Evolutionary conservation across 2,329 filamentous ascomycete species (phyloP).

Genomic region (Lasiodiplodia theobromae): DNA sequence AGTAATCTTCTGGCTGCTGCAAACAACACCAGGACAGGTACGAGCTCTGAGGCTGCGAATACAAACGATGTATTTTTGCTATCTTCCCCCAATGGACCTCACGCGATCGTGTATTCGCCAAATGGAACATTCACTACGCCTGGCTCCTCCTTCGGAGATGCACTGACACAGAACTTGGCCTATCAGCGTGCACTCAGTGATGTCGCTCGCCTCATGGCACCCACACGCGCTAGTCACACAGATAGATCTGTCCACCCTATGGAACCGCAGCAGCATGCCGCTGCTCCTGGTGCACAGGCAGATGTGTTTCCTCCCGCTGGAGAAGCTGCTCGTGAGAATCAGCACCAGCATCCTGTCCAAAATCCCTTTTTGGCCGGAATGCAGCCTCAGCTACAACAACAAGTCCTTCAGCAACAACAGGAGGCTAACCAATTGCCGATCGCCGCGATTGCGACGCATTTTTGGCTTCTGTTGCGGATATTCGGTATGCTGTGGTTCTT

Average conservation of each 20-base stretch:
- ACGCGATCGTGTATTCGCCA: conserved; percentile 40
- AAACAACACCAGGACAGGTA: not conserved
- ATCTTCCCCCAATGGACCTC: conserved; percentile 46
- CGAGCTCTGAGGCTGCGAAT: conserved; percentile 30
- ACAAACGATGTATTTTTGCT: conserved; percentile 43
- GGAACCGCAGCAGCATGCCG: conserved; percentile 1
- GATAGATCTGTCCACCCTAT: not conserved
- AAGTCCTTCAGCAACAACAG: conserved; percentile 18
- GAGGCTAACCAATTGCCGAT: conserved; percentile 12
- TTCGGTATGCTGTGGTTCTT: conserved; percentile 64
- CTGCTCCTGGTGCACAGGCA: not conserved
- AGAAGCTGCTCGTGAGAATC: not conserved
- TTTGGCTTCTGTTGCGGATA: conserved; percentile 63
- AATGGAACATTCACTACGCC: conserved; percentile 2
- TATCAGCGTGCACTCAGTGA: conserved; percentile 26
- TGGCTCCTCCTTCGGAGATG: conserved; percentile 1
- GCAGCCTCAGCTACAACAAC: conserved; percentile 13
- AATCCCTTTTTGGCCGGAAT: conserved; percentile 7
- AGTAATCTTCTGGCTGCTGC: not conserved
- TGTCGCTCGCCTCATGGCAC: conserved; percentile 9
- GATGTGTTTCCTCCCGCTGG: not conserved
- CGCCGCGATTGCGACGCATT: conserved; percentile 43
- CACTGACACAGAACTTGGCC: conserved; percentile 14
- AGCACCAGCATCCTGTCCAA: conserved; percentile 7
- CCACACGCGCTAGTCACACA: conserved; percentile 10